Conservation (phyloP, 371 early-diverging fungal genomes). For the Nematocida sp. region DNA sequence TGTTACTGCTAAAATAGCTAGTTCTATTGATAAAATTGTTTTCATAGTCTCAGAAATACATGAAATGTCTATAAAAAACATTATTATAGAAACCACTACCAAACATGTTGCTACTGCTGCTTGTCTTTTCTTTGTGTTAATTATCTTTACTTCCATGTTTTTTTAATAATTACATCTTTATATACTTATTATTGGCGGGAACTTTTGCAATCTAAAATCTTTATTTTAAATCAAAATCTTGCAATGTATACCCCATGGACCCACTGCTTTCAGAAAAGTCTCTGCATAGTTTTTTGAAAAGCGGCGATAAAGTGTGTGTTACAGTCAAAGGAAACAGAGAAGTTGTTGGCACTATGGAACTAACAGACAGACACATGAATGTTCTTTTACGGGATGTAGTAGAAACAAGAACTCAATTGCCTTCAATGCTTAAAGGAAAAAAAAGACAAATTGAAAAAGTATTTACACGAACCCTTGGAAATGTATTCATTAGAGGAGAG, state of each 20-base stretch:
- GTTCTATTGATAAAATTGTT: too few relatives aligned
- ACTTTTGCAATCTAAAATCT: too few relatives aligned
- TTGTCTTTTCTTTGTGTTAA: too few relatives aligned
- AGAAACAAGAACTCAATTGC: conserved; percentile 23
- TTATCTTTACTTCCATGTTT: too few relatives aligned
- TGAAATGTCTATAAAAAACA: too few relatives aligned
- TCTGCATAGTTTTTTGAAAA: neutral
- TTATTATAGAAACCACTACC: too few relatives aligned
- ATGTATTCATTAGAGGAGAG: conserved; percentile 61
- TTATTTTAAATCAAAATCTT: too few relatives aligned
- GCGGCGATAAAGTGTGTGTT: neutral
- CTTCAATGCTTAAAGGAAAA: conserved; percentile 51
- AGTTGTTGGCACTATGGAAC: neutral
- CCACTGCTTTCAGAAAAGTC: neutral
- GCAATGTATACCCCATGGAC: neutral
- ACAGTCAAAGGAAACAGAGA: conserved; percentile 3
- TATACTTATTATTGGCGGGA: too few relatives aligned
- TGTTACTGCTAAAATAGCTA: too few relatives aligned
- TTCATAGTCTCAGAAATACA: too few relatives aligned
- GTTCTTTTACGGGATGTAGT: conserved; percentile 53
- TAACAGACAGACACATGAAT: conserved; percentile 61
- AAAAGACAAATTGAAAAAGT: conserved; percentile 38
- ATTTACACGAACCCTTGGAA: conserved; percentile 32
- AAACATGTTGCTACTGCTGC: too few relatives aligned
- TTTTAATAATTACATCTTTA: too few relatives aligned